phyloP scores from a whole-genome alignment of 371 early-diverging fungal genomes.

The Entomophthora muscae region DNA sequence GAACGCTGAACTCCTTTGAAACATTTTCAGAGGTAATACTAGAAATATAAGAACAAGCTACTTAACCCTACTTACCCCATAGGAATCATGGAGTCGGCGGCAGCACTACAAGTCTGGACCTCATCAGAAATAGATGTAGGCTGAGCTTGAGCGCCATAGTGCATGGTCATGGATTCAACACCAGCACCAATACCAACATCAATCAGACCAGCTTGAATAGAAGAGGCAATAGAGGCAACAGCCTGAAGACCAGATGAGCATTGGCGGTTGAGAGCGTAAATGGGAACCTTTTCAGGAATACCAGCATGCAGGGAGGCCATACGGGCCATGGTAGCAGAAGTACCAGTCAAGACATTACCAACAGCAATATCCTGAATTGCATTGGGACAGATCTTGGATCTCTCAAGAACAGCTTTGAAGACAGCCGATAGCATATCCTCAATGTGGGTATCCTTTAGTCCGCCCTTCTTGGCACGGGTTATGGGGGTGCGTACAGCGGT shows the following conservation, averaged over 20 bases:
- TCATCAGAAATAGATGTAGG: conserved; percentile 42
- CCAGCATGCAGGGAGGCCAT: conserved; percentile 94
- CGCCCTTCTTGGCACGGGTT: conserved; percentile 82
- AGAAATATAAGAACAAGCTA: conserved; percentile 13
- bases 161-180: conserved; percentile 93
- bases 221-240: conserved; percentile 71
- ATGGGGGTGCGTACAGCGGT: conserved; percentile 81
- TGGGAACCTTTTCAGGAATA: conserved; percentile 62
- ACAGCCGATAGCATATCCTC: conserved; percentile 77
- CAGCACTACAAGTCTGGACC: conserved; percentile 41
- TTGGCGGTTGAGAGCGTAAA: conserved; percentile 88
- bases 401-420: conserved; percentile 60
- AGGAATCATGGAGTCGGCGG: conserved; percentile 69
- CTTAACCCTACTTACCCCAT: conserved; percentile 49
- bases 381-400: conserved; percentile 70
- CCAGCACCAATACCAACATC: conserved; percentile 95
- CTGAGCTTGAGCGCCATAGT: conserved; percentile 69
- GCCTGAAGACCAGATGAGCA: conserved; percentile 96
- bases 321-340: conserved; percentile 84
- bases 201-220: conserved; percentile 81
- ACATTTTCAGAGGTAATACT: conserved; percentile 92
- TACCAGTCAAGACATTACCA: conserved; percentile 86
- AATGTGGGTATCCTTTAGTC: conserved; percentile 81
- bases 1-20: conserved; percentile 60
- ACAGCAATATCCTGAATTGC: conserved; percentile 88